Conservation (phyloP, 768 basidiomycete genomes). For the Amanita fuliginea region DNA sequence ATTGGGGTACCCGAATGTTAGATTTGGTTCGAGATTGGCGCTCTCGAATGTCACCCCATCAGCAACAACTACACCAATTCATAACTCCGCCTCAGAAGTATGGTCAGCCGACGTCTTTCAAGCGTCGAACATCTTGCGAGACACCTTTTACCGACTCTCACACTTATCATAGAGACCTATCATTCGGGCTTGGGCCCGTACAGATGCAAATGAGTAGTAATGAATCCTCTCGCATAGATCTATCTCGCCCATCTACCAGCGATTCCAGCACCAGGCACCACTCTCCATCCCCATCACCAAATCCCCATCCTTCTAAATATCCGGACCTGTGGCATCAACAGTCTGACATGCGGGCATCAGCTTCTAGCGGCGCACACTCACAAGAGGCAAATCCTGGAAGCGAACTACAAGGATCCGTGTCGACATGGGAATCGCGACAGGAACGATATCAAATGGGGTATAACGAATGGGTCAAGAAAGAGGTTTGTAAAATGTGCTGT, state of each 20-base stretch:
- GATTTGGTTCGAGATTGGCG: slow-evolving; percentile 34
- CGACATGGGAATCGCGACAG: background rate
- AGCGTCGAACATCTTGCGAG: background rate
- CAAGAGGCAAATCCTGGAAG: background rate
- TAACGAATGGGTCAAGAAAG: slow-evolving; percentile 2
- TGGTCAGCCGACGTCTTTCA: slow-evolving; percentile 5
- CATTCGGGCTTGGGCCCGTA: background rate
- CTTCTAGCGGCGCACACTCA: background rate
- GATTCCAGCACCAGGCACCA: background rate
- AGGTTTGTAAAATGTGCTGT: background rate
- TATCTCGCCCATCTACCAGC: background rate
- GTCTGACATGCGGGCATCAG: background rate
- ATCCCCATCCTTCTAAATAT: slow-evolving; percentile 19
- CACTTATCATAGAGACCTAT: background rate
- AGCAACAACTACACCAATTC: slow-evolving; percentile 18
- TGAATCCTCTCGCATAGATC: background rate
- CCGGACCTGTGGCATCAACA: slow-evolving; percentile 18
- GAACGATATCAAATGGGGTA: slow-evolving; percentile 2
- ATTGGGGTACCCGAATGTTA: slow-evolving; percentile 51
- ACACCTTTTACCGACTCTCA: background rate
- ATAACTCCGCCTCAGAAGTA: slow-evolving; percentile 8
- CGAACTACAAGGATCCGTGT: background rate
- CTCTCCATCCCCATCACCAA: slow-evolving; percentile 12
- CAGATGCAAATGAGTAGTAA: slow-evolving; percentile 1
- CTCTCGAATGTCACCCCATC: slow-evolving; percentile 24